Conservation (phyloP, 2,329 filamentous ascomycete genomes). For the Alternaria dauci region DNA sequence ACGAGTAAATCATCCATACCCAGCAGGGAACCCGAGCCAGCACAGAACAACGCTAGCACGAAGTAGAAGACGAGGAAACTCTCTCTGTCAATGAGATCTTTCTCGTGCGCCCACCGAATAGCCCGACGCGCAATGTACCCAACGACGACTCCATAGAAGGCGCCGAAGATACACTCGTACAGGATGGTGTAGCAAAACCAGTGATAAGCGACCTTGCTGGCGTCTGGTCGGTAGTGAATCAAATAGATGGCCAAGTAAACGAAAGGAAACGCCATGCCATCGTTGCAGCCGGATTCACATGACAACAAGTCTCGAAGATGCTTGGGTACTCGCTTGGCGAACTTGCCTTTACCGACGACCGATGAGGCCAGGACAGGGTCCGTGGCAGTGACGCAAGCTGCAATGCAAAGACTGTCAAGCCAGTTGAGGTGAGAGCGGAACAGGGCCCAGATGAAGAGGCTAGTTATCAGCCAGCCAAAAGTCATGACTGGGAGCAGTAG, state of each 20-base stretch:
- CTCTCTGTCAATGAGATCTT: constrained; percentile 89
- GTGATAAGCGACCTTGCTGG: constrained; percentile 75
- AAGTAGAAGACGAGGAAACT: constrained; percentile 99
- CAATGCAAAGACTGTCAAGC: constrained; percentile 86
- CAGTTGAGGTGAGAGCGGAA: constrained; percentile 76
- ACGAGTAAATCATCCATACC: constrained; percentile 94
- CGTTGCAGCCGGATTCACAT: constrained; percentile 97
- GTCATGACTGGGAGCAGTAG: constrained; percentile 96
- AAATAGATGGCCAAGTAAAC: constrained; percentile 92
- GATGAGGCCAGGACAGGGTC: constrained; percentile 97
- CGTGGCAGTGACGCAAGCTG: constrained; percentile 95
- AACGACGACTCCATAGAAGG: constrained; percentile 83
- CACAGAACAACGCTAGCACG: constrained; percentile 92
- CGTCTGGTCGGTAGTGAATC: constrained; percentile 78
- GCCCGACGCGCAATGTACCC: constrained; percentile 91
- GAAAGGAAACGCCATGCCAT: constrained; percentile 99
- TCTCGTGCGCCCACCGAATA: constrained; percentile 86
- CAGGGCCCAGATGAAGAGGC: constrained; percentile 95
- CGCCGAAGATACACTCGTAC: constrained; percentile 95
- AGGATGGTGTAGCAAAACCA: constrained; percentile 91
- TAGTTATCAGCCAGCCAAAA: constrained; percentile 91
- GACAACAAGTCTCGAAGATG: constrained; percentile 95
- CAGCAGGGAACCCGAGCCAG: constrained; percentile 88
- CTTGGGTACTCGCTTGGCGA: constrained; percentile 95
- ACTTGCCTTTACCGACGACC: constrained; percentile 98